These are phyloP conservation scores for Aureobasidium namibiae DNA, from an alignment of 2,329 filamentous ascomycete genomes.

Conservation along the genomic window DNA sequence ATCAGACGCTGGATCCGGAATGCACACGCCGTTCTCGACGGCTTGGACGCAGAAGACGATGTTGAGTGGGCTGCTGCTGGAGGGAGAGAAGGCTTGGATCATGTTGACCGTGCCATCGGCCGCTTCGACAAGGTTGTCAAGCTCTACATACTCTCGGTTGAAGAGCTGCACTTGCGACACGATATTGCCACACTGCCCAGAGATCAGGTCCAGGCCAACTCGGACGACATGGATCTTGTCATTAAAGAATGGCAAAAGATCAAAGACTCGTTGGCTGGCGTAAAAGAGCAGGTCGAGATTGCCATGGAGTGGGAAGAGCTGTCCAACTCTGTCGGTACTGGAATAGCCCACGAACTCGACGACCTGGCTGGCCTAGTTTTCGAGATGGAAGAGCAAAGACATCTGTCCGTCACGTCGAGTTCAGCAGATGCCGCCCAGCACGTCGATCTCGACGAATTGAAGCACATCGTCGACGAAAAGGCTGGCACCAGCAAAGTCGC, in stretches of 20 bases:
- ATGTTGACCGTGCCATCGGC: slow-evolving; percentile 60
- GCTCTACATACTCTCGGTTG: slow-evolving; percentile 89
- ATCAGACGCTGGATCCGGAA: slow-evolving; percentile 92
- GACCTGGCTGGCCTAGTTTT: slow-evolving; percentile 75
- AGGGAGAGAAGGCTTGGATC: slow-evolving; percentile 69
- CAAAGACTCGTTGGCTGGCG: slow-evolving; percentile 63
- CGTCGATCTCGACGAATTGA: slow-evolving; percentile 77
- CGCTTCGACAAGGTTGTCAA: slow-evolving; percentile 85
- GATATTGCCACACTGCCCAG: slow-evolving; percentile 67
- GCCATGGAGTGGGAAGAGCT: slow-evolving; percentile 99
- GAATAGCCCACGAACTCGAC: slow-evolving; percentile 78
- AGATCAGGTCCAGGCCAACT: slow-evolving; percentile 64
- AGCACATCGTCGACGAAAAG: slow-evolving; percentile 87
- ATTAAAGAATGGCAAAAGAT: slow-evolving; percentile 78
- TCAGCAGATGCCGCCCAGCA: slow-evolving; percentile 45
- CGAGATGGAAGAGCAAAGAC: slow-evolving; percentile 94
- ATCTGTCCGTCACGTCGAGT: slow-evolving; percentile 66
- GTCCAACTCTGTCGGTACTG: slow-evolving; percentile 85
- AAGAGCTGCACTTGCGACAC: slow-evolving; percentile 69
- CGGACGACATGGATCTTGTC: slow-evolving; percentile 83
- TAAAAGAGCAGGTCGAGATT: slow-evolving; percentile 87
- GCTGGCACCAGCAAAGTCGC: slow-evolving; percentile 44
- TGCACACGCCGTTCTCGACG: slow-evolving; percentile 78
- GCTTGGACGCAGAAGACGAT: slow-evolving; percentile 90
- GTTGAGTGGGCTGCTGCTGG: slow-evolving; percentile 93